Conservation (phyloP, 371 early-diverging fungal species). For the Apophysomyces sp. region DNA sequence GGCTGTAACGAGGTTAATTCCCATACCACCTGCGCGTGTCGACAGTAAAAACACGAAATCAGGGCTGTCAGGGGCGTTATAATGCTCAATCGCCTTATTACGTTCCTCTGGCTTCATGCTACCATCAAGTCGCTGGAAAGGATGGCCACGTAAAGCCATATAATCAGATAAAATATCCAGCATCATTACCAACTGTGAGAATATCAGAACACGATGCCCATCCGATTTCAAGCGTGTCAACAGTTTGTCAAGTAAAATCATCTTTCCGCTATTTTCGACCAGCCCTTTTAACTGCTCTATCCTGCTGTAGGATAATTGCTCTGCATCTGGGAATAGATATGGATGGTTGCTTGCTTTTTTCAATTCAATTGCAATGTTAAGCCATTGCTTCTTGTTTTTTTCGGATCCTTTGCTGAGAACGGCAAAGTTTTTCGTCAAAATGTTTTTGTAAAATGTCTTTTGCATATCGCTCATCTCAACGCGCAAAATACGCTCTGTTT, state of each 20-base stretch:
- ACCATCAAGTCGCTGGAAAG: constrained; percentile 97
- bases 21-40: constrained; percentile 98
- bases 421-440: constrained; percentile 90
- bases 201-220: constrained; percentile 93
- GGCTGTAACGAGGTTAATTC: constrained; percentile 98
- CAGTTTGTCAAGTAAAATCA: constrained; percentile 93
- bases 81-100: constrained; percentile 97
- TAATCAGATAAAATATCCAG: constrained; percentile 95
- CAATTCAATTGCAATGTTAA: constrained; percentile 96
- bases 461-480: constrained; percentile 92
- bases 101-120: constrained; percentile 89
- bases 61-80: constrained; percentile 93
- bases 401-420: constrained; percentile 85
- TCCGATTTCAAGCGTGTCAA: constrained; percentile 81
- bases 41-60: constrained; percentile 99
- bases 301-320: constrained; percentile 60
- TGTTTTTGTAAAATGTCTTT: constrained; percentile 89
- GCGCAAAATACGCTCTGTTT: constrained; percentile 92
- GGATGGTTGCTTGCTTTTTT: constrained; percentile 99
- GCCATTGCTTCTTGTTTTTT: constrained; percentile 82
- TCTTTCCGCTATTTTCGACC: constrained; percentile 90
- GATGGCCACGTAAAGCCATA: constrained; percentile 78
- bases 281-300: constrained; percentile 80
- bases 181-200: constrained; percentile 95
- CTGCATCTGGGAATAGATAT: constrained; percentile 92